A percentile compares a stretch with the other conserved stretches of the same genome.
phyloP scores from a whole-genome alignment of 2,329 filamentous ascomycete species.

The Tolypocladium tundrense region DNA sequence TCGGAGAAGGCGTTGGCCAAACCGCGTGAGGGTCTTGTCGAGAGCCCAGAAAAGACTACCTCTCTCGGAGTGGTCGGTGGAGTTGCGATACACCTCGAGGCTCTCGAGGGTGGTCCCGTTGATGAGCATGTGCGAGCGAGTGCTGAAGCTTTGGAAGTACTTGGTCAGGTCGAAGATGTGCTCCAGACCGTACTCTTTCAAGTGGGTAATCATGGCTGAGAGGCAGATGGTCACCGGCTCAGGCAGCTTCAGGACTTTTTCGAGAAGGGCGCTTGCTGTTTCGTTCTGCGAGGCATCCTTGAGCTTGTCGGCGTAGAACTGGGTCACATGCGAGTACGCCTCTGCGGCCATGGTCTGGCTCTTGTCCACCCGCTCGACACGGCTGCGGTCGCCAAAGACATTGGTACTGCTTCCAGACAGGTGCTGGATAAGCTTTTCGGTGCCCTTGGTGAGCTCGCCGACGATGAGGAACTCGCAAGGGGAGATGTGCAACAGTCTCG shows the following conservation, averaged over 20 bases:
- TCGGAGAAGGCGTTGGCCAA: conserved; percentile 75
- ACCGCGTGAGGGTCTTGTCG: conserved; percentile 82
- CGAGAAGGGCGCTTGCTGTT: conserved; percentile 56
- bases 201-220: conserved; percentile 90
- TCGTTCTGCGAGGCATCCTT: conserved; percentile 49
- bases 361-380: conserved; percentile 70
- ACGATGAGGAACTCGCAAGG: conserved; percentile 94
- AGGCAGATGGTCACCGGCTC: conserved; percentile 84
- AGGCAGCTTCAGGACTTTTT: conserved; percentile 76
- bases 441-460: conserved; percentile 79
- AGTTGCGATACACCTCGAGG: conserved; percentile 90
- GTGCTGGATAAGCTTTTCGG: conserved; percentile 85
- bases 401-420: conserved; percentile 83
- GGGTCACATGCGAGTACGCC: conserved; percentile 78
- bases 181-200: conserved; percentile 85
- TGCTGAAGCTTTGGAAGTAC: conserved; percentile 93
- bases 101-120: conserved; percentile 92
- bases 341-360: conserved; percentile 74
- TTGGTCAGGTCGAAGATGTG: conserved; percentile 95
- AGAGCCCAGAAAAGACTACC: conserved; percentile 94
- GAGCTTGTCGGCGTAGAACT: conserved; percentile 84
- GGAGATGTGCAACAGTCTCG: conserved; percentile 85
- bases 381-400: conserved; percentile 81
- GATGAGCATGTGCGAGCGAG: conserved; percentile 87
- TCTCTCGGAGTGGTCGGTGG: conserved; percentile 74